Conservation (phyloP, 768 basidiomycete genomes). For the Pleurotus eryngii region DNA sequence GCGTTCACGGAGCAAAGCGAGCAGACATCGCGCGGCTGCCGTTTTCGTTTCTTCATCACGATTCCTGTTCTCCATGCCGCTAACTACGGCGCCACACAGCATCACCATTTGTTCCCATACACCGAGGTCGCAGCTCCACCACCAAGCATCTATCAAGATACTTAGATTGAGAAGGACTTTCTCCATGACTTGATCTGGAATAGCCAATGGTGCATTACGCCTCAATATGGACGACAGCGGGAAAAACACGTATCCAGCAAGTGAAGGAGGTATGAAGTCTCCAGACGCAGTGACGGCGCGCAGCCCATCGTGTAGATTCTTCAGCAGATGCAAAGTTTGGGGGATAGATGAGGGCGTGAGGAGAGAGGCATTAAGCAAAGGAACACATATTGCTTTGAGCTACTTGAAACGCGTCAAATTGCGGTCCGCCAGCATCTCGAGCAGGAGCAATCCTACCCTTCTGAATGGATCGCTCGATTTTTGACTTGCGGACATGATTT, state of each 20-base stretch:
- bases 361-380: conserved; percentile 68
- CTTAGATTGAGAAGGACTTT: conserved; percentile 58
- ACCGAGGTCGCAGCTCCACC: conserved; percentile 73
- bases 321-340: conserved; percentile 47
- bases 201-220: conserved; percentile 61
- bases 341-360: conserved; percentile 55
- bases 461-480: not conserved
- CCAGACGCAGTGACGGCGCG: conserved; percentile 35
- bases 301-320: conserved; percentile 48
- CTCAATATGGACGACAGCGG: conserved; percentile 84
- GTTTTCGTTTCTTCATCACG: conserved; percentile 81
- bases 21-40: conserved; percentile 68
- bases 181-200: conserved; percentile 82
- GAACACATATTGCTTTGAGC: conserved; percentile 77
- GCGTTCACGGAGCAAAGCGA: conserved; percentile 57
- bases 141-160: conserved; percentile 70
- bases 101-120: conserved; percentile 87
- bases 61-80: conserved; percentile 63
- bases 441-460: conserved; percentile 1
- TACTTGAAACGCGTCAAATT: conserved; percentile 16
- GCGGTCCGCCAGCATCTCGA: too few species aligned
- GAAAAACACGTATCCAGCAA: conserved; percentile 84
- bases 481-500: not conserved
- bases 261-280: conserved; percentile 43
- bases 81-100: conserved; percentile 63